These are phyloP conservation scores for Pythium biforme DNA, from an alignment of 352 stramenopile species.

Conservation along the genomic window DNA sequence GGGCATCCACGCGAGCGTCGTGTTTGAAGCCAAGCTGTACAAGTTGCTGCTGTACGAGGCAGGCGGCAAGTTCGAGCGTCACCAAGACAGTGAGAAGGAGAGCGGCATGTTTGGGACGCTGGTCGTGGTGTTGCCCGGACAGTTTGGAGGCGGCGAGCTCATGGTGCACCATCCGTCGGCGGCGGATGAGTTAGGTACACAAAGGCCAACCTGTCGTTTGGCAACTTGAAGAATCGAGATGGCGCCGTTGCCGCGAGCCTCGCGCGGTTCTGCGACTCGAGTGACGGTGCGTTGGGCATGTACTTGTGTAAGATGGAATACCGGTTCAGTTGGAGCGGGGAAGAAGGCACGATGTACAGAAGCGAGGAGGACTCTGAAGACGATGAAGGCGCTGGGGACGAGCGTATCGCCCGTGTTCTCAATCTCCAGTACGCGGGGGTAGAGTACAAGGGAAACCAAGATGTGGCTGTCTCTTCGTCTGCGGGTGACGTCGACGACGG, in stretches of 20 bases:
- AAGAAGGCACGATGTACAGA: constrained; percentile 6
- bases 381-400: neutral
- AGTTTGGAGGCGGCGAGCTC: constrained; percentile 19
- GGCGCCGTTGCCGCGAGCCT: constrained; percentile 11
- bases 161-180: constrained; percentile 13
- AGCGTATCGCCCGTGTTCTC: neutral
- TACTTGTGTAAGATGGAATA: constrained; percentile 16
- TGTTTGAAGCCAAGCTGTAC: constrained; percentile 31
- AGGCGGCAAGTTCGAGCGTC: constrained; percentile 39
- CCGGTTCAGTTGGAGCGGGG: constrained; percentile 2
- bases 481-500: neutral
- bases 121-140: constrained; percentile 39
- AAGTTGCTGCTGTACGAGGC: constrained; percentile 52
- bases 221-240: constrained; percentile 18
- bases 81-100: constrained; percentile 53
- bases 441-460: neutral
- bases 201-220: constrained; percentile 1
- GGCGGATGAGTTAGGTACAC: constrained; percentile 14
- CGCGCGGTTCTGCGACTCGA: constrained; percentile 13
- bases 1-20: constrained; percentile 7
- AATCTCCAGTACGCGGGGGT: neutral
- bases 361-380: neutral
- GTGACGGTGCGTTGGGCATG: constrained; percentile 4
- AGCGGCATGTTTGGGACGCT: constrained; percentile 52
- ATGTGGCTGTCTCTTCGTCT: neutral